These are phyloP conservation scores for Phlegmacium glaucopus DNA, from an alignment of 768 basidiomycete species.

Conservation along the genomic window DNA sequence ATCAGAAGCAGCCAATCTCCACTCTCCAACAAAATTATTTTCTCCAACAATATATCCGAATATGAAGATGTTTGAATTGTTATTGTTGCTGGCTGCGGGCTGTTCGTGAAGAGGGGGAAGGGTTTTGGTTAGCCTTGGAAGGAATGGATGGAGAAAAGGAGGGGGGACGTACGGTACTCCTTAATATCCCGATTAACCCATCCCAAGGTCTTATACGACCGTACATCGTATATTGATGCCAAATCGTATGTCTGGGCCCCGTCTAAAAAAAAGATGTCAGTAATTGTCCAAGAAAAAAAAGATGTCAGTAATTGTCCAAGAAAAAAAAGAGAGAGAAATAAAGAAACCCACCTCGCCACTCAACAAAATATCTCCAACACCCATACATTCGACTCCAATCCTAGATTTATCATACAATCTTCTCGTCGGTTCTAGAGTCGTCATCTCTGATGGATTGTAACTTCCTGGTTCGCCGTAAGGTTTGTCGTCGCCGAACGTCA, in stretches of 20 bases:
- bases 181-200: conserved; percentile 51
- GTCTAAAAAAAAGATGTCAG: conserved; percentile 50
- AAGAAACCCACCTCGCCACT: background rate
- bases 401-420: too few relatives aligned
- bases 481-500: conserved; percentile 7
- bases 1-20: conserved; percentile 52
- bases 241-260: conserved; percentile 34
- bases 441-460: background rate
- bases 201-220: conserved; percentile 60
- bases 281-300: background rate
- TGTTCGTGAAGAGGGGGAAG: background rate
- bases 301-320: conserved; percentile 13
- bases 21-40: conserved; percentile 67
- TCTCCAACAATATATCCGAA: conserved; percentile 70
- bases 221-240: conserved; percentile 39
- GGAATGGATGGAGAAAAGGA: conserved; percentile 9
- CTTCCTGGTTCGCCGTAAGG: conserved; percentile 14
- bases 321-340: too few relatives aligned
- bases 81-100: conserved; percentile 18
- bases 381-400: too few relatives aligned
- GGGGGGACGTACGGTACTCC: conserved; percentile 31
- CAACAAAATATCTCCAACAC: too few relatives aligned
- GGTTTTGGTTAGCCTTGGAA: too few relatives aligned
- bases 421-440: too few relatives aligned
- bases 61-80: conserved; percentile 39